phyloP scores from a whole-genome alignment of 805 yeast species.

The Metschnikowia borealis region DNA sequence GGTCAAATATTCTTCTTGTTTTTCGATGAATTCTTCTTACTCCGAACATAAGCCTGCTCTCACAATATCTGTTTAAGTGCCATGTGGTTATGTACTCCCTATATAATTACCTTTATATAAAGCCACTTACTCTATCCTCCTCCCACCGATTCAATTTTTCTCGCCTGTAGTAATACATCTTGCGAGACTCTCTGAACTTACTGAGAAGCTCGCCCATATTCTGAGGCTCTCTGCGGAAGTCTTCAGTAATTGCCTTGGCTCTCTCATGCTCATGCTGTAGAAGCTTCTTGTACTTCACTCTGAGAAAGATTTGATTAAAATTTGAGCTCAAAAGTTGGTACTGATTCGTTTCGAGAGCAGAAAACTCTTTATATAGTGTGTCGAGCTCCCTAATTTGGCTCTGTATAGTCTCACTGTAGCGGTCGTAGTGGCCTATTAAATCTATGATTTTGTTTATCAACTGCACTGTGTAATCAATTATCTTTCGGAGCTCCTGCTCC shows the following conservation, averaged over 20 bases:
- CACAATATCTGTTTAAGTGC: too few species aligned
- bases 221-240: slow-evolving; percentile 4
- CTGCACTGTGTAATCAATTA: slow-evolving; percentile 14
- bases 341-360: slow-evolving; percentile 33
- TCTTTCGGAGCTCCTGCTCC: slow-evolving; percentile 19
- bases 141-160: slow-evolving; percentile 42
- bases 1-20: too few species aligned
- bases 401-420: slow-evolving; percentile 18
- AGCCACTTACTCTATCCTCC: slow-evolving; percentile 43
- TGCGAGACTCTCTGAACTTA: slow-evolving; percentile 23
- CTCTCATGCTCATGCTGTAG: slow-evolving; percentile 5
- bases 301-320: slow-evolving; percentile 28
- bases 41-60: too few species aligned
- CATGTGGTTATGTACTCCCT: too few species aligned
- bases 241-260: not conserved
- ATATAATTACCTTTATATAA: slow-evolving; percentile 13
- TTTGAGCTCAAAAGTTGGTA: slow-evolving; percentile 36
- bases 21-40: too few species aligned
- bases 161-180: slow-evolving; percentile 29
- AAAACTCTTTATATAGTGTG: slow-evolving; percentile 28
- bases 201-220: slow-evolving; percentile 18
- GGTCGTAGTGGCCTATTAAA: slow-evolving; percentile 19
- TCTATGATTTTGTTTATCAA: slow-evolving; percentile 22
- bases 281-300: slow-evolving; percentile 10
- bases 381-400: slow-evolving; percentile 24